Base-by-base conservation (phyloP, 208 protist genomes). In the Trypanosoma mega region DNA sequence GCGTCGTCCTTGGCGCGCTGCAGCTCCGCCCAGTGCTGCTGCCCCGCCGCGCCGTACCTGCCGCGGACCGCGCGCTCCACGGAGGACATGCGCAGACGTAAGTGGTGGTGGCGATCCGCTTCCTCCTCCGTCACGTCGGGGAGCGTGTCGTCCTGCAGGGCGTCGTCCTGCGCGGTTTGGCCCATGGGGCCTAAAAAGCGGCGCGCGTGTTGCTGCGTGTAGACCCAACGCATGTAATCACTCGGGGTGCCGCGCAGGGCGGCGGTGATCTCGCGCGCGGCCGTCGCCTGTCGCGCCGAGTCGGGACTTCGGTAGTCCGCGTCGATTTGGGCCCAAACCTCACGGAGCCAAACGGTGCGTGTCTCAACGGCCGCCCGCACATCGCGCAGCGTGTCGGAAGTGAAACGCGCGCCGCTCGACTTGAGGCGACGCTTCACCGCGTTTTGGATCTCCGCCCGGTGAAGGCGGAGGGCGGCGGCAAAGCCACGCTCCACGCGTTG, bases 281-380 rank as follows among this genome's bases (percentile, higher is more conserved):
- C 89, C 20, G 49, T 76, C 12, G 64, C 72, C 64, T 93, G 82
- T 47, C 85, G 78, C 29, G 59, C 61, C 7, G 66, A 21, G 61
- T 92, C 78, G 39, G 54, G 61, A 66, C 83, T 85, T 41, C 89
- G 80, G 68, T 95, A 95, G 66, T 95, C 89, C 8, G 89, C 80
- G 49, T 95, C 89, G 27, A 95, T 75, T 72, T 92, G 86, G 46
- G 89, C 41, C 84, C 85, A 95, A 44, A 95, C 89, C 23, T 95
- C 89, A 14, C 85, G 78, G 39, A 95, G 63, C 86, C 89, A 95
- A 2, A 34, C 45, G 56, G 82, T 68, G 14, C 89, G 74, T 20
- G 86, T 83, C 68, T 91, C 83, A 8, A 92, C 53, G 5, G 74
- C 69, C 1, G 27, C 47, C 29, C 76, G 69, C 77, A 93, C 77